Evolutionary conservation across 176 grass and related monocot genomes (phyloP).

Genomic region (Pontederia crassipes): DNA sequence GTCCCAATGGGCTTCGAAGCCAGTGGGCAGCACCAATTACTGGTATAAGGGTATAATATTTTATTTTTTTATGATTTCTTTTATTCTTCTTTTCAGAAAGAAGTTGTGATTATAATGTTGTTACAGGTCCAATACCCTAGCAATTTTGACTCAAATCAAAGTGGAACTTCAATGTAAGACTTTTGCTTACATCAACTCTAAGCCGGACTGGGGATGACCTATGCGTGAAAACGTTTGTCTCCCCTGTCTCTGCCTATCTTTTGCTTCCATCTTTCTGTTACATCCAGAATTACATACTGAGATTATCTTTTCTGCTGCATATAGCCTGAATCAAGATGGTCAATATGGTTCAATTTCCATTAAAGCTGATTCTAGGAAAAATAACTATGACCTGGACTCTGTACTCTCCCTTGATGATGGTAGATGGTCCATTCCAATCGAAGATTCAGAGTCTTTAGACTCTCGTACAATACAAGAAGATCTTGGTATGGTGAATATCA

Average conservation of each 20-base stretch:
- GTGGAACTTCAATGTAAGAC: slow-evolving; percentile 55
- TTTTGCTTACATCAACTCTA: not conserved
- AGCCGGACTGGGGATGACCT: not conserved
- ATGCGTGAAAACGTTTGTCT: not conserved
- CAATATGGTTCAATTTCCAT: slow-evolving; percentile 24
- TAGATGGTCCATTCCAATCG: slow-evolving; percentile 53
- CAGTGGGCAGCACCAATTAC: slow-evolving; percentile 54
- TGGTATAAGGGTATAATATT: slow-evolving; percentile 65
- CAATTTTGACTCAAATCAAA: slow-evolving; percentile 68
- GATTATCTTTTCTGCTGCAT: slow-evolving; percentile 40
- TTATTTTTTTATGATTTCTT: slow-evolving; percentile 21
- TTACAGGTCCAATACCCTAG: slow-evolving; percentile 92
- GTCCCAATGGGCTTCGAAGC: slow-evolving; percentile 74
- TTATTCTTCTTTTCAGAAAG: slow-evolving; percentile 11
- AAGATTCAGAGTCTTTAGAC: slow-evolving; percentile 31
- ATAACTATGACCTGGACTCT: slow-evolving; percentile 67
- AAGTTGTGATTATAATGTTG: slow-evolving; percentile 23
- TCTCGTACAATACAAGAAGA: slow-evolving; percentile 47
- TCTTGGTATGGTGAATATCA: slow-evolving; percentile 53
- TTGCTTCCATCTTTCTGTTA: slow-evolving; percentile 7
- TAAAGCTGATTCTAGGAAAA: slow-evolving; percentile 28
- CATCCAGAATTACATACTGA: not conserved
- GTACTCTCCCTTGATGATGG: slow-evolving; percentile 99
- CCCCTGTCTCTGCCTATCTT: not conserved
- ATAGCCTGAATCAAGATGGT: slow-evolving; percentile 49